Conservation (phyloP, 1,139 yeast genomes). For the Yamadazyma trypodendri region DNA sequence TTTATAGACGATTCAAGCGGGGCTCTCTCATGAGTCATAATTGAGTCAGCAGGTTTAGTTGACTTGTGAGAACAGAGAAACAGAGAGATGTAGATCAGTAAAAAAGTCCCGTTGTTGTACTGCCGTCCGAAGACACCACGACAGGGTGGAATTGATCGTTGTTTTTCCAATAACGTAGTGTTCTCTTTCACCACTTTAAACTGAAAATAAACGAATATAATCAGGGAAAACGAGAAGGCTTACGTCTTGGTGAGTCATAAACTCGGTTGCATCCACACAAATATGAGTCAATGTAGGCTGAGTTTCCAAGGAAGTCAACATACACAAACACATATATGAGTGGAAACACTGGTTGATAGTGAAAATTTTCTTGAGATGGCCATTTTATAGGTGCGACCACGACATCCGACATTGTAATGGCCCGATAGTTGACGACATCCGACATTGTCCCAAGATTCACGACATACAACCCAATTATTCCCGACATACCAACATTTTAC, state of each 20-base stretch:
- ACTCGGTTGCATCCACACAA: conserved; percentile 1
- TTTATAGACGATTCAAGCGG: too few species aligned
- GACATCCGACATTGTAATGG: background rate
- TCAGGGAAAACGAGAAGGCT: conserved; percentile 54
- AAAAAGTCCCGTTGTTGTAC: conserved; percentile 41
- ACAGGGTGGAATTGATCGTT: conserved; percentile 54
- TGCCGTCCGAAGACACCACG: conserved; percentile 15
- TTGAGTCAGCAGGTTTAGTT: too few species aligned
- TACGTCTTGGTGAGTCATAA: conserved; percentile 18
- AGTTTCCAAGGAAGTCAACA: background rate
- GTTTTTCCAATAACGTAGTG: conserved; percentile 47
- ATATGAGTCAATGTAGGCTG: background rate
- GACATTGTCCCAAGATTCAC: too few species aligned
- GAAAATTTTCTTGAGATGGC: background rate
- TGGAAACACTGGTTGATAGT: background rate
- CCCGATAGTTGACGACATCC: too few species aligned
- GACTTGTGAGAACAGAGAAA: background rate
- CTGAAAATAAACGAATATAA: conserved; percentile 53
- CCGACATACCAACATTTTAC: conserved; percentile 4
- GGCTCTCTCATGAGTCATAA: too few species aligned
- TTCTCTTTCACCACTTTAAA: conserved; percentile 49
- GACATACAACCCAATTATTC: conserved; percentile 1
- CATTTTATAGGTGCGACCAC: background rate
- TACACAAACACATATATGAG: background rate
- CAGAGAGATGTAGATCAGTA: conserved; percentile 32